Evolutionary conservation across 2,329 filamentous ascomycete genomes (phyloP), one percentile per base, ranked within the genome.

Genomic region (Exutisphaerella laricina): DNA sequence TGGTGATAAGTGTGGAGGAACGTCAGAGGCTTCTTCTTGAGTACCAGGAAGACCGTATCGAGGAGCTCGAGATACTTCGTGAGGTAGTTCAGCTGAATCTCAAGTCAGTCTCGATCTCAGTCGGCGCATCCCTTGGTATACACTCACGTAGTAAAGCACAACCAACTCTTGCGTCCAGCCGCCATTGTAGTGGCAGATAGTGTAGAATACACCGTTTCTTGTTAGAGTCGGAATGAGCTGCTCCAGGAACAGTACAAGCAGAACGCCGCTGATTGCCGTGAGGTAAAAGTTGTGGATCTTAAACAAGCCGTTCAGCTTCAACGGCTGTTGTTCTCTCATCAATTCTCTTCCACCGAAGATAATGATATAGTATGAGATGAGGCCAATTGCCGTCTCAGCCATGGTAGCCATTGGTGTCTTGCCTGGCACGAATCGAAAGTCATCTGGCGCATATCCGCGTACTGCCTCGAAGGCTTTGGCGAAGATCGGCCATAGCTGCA

Each of bases 1-100:
- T 97, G 90, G 77, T 97, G 90, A 73, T 97, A 97, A 73, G 88
- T 95, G 79, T 97, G 90, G 57, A 97, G 85, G 82, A 97, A 97
- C 62, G 92, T 96, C 66, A 96, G 72, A 41, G 90, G 90, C 84
- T 97, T 97, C 84, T 97, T 97, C 84, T 97, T 97, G 67, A 97
- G 80, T 74, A 96, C 92, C 43, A 97, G 76, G 78, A 97, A 97
- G 66, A 90, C 82, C 47, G 90, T 97, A 70, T 97, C 90, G 58
- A 97, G 73, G 55, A 97, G 77, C 71, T 97, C 90, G 56, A 96
- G 79, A 70, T 95, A 97, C 71, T 97, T 97, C 71, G 89, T 97
- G 42, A 96, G 79, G 74, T 97, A 97, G 76, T 94, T 97, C 65
- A 97, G 78, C 89, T 96, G 63, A 71, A 59, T 25, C 23, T 9